Conservation (phyloP, 148 eudicot genomes). For the Persicaria tinctoria region DNA sequence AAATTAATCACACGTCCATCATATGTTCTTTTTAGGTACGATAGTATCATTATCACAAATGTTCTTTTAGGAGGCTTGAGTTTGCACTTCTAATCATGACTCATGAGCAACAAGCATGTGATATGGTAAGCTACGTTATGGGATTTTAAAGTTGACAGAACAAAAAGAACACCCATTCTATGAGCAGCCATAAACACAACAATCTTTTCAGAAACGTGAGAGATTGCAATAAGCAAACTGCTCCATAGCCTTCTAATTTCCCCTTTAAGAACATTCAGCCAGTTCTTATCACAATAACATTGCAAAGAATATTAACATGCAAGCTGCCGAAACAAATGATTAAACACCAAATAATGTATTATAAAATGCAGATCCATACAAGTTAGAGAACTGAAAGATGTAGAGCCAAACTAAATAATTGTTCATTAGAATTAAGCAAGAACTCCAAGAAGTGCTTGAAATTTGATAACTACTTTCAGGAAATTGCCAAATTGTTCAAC, state of each 20-base stretch:
- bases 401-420: background rate
- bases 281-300: background rate
- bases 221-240: background rate
- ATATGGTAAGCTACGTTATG: background rate
- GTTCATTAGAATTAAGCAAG: background rate
- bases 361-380: background rate
- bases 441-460: background rate
- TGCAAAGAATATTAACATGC: background rate
- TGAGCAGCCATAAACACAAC: background rate
- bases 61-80: background rate
- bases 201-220: no score
- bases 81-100: background rate
- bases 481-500: no score
- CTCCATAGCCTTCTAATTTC: background rate
- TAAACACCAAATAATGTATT: background rate
- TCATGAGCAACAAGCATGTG: background rate
- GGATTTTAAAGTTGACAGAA: background rate
- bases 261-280: background rate
- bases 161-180: background rate
- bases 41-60: background rate
- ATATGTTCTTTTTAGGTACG: no score
- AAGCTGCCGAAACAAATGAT: background rate
- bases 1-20: background rate
- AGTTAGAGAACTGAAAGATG: background rate
- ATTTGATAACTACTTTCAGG: background rate